Conservation (phyloP, 164 flowering plant species). For the Macadamia integrifolia region DNA sequence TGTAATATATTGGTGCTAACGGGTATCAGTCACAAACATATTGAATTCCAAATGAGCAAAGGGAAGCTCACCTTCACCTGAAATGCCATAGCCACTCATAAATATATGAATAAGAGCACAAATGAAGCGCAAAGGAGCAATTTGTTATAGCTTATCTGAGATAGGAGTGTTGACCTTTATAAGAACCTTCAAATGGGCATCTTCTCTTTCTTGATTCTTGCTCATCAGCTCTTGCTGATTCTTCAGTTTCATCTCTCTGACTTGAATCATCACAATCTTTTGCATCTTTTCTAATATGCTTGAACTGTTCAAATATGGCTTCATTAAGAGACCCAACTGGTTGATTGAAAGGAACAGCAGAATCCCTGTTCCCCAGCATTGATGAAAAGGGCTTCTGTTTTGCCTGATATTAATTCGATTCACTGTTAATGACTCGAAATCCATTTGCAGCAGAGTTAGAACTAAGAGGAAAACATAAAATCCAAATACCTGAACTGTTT, state of each 20-base stretch:
- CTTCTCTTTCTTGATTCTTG: constrained; percentile 37
- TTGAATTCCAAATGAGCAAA: no score
- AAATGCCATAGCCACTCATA: no score
- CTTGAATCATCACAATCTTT: constrained; percentile 8
- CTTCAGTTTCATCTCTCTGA: constrained; percentile 17
- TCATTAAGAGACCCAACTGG: constrained; percentile 19
- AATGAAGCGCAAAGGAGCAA: not conserved
- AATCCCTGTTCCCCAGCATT: constrained; percentile 13
- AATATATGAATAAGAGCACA: not conserved
- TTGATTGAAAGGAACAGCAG: constrained; percentile 11
- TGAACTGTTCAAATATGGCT: constrained; percentile 43
- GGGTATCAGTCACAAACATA: no score
- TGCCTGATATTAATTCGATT: constrained; percentile 25
- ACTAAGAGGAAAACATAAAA: not conserved
- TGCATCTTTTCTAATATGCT: constrained; percentile 18
- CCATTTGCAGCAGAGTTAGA: not conserved
- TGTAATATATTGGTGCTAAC: no score
- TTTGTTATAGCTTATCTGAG: not conserved
- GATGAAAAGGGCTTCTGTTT: constrained; percentile 38
- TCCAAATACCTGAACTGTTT: constrained; percentile 35
- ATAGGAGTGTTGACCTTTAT: constrained; percentile 7
- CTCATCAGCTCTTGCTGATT: constrained; percentile 1
- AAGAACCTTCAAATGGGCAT: constrained; percentile 33
- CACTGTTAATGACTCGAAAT: not conserved
- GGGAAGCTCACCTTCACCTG: no score